Conservation (phyloP, 2,329 filamentous ascomycete species). For the Eurotiales sp. region DNA sequence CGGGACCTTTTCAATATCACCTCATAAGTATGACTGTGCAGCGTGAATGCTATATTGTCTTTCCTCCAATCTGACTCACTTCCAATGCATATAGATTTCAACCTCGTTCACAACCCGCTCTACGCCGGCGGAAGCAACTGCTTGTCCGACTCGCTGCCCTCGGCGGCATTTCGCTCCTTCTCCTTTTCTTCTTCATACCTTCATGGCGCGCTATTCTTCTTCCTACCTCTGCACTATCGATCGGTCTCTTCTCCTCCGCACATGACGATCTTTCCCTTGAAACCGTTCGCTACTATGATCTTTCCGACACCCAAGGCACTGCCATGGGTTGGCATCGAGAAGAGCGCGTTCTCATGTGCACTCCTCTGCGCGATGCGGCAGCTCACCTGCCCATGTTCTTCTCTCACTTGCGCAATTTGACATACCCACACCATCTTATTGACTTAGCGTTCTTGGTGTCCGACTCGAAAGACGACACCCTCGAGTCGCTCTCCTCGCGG, state of each 20-base stretch:
- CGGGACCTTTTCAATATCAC: slow-evolving; percentile 77
- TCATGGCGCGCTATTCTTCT: slow-evolving; percentile 64
- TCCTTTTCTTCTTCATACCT: slow-evolving; percentile 70
- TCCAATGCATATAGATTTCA: slow-evolving; percentile 62
- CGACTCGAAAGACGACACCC: slow-evolving; percentile 90
- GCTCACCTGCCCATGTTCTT: slow-evolving; percentile 97
- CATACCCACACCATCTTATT: slow-evolving; percentile 93
- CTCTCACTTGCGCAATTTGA: slow-evolving; percentile 92
- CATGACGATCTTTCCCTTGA: slow-evolving; percentile 73
- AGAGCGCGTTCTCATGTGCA: slow-evolving; percentile 91
- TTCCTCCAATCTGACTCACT: not conserved
- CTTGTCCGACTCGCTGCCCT: slow-evolving; percentile 63
- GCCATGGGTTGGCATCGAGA: slow-evolving; percentile 93
- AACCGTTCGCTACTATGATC: slow-evolving; percentile 94
- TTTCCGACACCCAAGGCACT: slow-evolving; percentile 86
- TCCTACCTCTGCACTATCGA: slow-evolving; percentile 58
- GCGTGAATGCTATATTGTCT: not conserved
- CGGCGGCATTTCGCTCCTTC: slow-evolving; percentile 54
- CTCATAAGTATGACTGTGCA: slow-evolving; percentile 66
- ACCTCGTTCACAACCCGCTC: slow-evolving; percentile 70
- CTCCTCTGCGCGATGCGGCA: slow-evolving; percentile 88
- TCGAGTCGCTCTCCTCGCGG: slow-evolving; percentile 69
- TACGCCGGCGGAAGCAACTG: slow-evolving; percentile 69
- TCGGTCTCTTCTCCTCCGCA: slow-evolving; percentile 65
- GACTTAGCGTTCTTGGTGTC: slow-evolving; percentile 96